Evolutionary conservation across 164 flowering plant species (phyloP), one percentile per base, ranked within the genome.

Genomic region (Hamamelis virginiana): DNA sequence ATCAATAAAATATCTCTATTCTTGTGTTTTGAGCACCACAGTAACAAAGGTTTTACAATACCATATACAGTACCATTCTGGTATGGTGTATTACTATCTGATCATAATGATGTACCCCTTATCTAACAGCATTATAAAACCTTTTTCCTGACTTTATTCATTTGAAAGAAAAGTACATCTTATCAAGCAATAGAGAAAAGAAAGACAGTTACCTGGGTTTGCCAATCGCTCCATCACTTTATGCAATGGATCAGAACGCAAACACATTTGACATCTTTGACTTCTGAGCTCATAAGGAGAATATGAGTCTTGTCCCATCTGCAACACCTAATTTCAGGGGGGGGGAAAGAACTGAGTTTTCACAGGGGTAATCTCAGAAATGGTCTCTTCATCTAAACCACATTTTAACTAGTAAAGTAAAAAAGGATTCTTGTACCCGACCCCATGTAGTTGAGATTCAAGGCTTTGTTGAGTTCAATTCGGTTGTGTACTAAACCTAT

Each of bases 251-350:
- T 94, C 97, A 23, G 97, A 75, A 38, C 89, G 93, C 80, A 94
- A 77, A 75, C 98, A 94, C 97, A 92, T 94, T 66, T 94, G 96
- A 72, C 91, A 92, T 81, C 93, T 78, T 76, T 85, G 98, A 56
- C 84, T 83, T 70, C 78, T 82, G 22, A 74, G 68, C 47, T 85
- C 91, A 71, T 74, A 83, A 53, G 89, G 72, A 68, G 93, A 79
- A 64, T 63, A 81, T 9, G 91, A 80, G 56, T 88, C 95, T 73
- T 90, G 93, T 71, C 91, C 88, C 67, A 87, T 78, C 69, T 89
- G 98, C 82, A 94, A 79, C 27, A 93, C 98, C 98, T 94, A 53
- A 9, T 8, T 55, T 43, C 43, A 46, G 23, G 43, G 27, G 47
- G 18, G 56, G 45, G 61, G 8, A 55, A 55, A 19, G 13, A 43